Conservation (phyloP, 1,139 yeast species). For the Schizosaccharomyces versatilis region DNA sequence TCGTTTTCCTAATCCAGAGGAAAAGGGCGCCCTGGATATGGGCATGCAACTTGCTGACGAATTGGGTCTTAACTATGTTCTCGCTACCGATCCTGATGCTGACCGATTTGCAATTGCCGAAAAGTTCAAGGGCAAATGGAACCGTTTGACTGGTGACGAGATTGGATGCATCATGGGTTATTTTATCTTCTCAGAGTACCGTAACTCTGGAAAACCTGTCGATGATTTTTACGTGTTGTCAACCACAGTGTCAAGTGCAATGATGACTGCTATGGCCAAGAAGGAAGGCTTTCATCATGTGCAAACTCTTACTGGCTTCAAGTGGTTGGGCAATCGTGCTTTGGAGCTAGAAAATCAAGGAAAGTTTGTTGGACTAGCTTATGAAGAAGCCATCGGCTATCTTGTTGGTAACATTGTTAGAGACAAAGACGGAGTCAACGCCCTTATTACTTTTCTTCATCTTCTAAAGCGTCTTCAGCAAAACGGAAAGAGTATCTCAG, state of each 20-base stretch:
- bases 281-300: conserved; percentile 37
- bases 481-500: conserved; percentile 19
- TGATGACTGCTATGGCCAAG: conserved; percentile 49
- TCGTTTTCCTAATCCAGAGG: conserved; percentile 85
- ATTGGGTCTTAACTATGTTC: conserved; percentile 29
- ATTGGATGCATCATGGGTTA: conserved; percentile 46
- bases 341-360: conserved; percentile 47
- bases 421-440: conserved; percentile 85
- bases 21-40: conserved; percentile 63
- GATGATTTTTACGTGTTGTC: not conserved
- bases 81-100: conserved; percentile 94
- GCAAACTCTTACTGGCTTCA: conserved; percentile 86
- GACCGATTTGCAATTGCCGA: conserved; percentile 70
- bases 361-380: conserved; percentile 60
- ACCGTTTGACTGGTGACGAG: conserved; percentile 75
- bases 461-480: conserved; percentile 30
- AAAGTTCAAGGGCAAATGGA: conserved; percentile 30
- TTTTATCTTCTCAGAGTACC: not conserved
- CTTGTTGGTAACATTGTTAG: conserved; percentile 59
- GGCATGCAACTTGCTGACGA: conserved; percentile 37
- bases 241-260: conserved; percentile 80
- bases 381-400: conserved; percentile 89
- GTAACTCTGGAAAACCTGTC: not conserved
- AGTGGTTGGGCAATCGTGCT: conserved; percentile 90
- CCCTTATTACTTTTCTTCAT: conserved; percentile 58